These are phyloP conservation scores for Pythium oligandrum DNA, from an alignment of 352 stramenopile species.

Conservation along the genomic window DNA sequence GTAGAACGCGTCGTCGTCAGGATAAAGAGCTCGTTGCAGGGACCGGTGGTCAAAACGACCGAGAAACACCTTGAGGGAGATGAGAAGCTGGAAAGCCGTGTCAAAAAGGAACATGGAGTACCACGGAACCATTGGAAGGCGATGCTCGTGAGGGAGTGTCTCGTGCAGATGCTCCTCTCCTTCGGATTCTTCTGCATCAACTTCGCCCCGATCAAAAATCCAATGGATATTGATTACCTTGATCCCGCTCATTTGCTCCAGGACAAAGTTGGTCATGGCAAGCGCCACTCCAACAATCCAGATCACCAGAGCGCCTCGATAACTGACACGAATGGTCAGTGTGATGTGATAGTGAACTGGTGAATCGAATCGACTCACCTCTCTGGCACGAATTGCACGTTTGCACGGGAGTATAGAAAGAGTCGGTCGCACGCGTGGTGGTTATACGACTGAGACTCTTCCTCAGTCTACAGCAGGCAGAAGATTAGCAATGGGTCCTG, in stretches of 20 bases:
- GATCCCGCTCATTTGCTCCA: constrained; percentile 76
- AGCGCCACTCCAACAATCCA: constrained; percentile 79
- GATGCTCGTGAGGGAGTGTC: constrained; percentile 61
- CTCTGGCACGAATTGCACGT: constrained; percentile 50
- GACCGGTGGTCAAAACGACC: constrained; percentile 87
- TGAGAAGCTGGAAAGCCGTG: constrained; percentile 89
- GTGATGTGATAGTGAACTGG: background rate
- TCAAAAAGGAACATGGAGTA: constrained; percentile 93
- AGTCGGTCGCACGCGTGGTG: constrained; percentile 73
- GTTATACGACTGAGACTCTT: constrained; percentile 61
- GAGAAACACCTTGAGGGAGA: constrained; percentile 92
- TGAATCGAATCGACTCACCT: constrained; percentile 25
- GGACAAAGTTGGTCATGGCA: constrained; percentile 80
- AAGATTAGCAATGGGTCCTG: background rate
- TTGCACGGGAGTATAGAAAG: constrained; percentile 60
- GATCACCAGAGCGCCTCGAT: constrained; percentile 75
- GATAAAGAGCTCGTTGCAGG: constrained; percentile 86
- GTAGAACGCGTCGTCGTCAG: constrained; percentile 63
- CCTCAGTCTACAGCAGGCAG: constrained; percentile 3
- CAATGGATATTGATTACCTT: constrained; percentile 80
- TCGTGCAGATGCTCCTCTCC: constrained; percentile 50
- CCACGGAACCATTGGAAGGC: constrained; percentile 91
- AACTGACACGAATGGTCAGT: constrained; percentile 27
- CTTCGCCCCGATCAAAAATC: constrained; percentile 37
- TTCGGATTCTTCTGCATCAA: constrained; percentile 39